Evolutionary conservation across 805 yeast species (phyloP), one percentile per base, ranked within the genome.

Genomic region (Saccharomycopsis sp.): DNA sequence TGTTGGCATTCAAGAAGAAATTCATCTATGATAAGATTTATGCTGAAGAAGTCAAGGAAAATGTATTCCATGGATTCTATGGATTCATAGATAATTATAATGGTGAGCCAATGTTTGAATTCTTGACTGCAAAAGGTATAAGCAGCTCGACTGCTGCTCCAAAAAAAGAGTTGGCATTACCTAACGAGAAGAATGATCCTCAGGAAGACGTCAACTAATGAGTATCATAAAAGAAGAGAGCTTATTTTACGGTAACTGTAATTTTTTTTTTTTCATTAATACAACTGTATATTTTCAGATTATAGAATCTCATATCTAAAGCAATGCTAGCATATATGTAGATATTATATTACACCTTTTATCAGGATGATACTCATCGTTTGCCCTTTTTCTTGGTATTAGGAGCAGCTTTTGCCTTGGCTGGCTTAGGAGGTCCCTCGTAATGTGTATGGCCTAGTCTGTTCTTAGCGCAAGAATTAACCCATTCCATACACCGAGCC

Each of bases 1-100:
- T 94, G 84, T 87, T 87, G 62, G 88, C 75, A 0, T 93, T 94
- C 78, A 94, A 94, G 75, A 83, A 81, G 82, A 86, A 85, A 69
- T 85, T 79, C 71, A 93, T 94, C 63, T 94, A 94, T 70, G 97
- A 92, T 67, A 89, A 91, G 71, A 91, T 94, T 60, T 93, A 93
- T 68, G 84, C 81, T 50, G 97, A 92, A 72, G 99, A 94, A 71
- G 86, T 82, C 52, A 82, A 83, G 67, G 97, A 91, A 66, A 89
- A 91, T 67, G 87, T 86, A 2, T 92, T 89, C 74, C 85, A 90
- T 63, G 96, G 96, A 0, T 93, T 94, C 69, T 94, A 89, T 72
- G 87, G 88, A 52, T 93, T 89, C 69, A 86, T 94, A 64, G 99
- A 93, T 72, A 83, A 87, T 44, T 90, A 86, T 70, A 79, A 81